Evolutionary conservation across 768 basidiomycete genomes (phyloP), one percentile per base, ranked within the genome.

Genomic region (Phaffia australis): DNA sequence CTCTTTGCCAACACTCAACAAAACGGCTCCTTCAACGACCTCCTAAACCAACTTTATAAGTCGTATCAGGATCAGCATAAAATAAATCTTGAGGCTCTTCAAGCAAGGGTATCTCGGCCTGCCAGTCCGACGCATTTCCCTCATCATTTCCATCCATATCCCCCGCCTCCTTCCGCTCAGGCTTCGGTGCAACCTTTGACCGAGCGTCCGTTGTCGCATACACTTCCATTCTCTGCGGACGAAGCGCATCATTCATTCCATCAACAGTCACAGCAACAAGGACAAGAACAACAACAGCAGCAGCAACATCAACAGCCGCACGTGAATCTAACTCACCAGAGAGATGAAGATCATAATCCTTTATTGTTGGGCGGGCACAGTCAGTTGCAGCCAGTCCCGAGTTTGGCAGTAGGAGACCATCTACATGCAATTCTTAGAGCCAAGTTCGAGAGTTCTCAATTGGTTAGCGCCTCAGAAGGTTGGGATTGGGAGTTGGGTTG

Each of bases 401-500:
- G 35, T 42, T 42, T 42, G 35, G 35, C 35, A 5, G 35, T 42
- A 5, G 35, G 35, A 42, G 35, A 42, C 35, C 55, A 55, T 55
- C 55, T 50, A 46, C 60, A 19, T 21, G 21, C 54, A 30, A 62
- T 67, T 47, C n/a, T 67, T 0, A 60, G 49, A 15, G 60, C 66
- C 0, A 61, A 62, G 48, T 67, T 62, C 21, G 66, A 67, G 47
- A 48, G 60, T 35, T 32, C 59, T 21, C 54, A 67, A 30, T 61
- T 67, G 0, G 66, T 61, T 1, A 27, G 35, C 19, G 60, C 55
- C 0, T 54, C 52, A 18, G 56, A 57, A n/a, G 52, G 52, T 1
- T 67, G 66, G 66, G 60, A 67, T 42, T 67, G 66, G 66, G 66
- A 67, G 48, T 27, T 51, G 18, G 94, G 94, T 0, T 98, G 97